These are phyloP conservation scores for Diatrype stigma DNA, from an alignment of 2,329 filamentous ascomycete genomes.

Conservation along the genomic window DNA sequence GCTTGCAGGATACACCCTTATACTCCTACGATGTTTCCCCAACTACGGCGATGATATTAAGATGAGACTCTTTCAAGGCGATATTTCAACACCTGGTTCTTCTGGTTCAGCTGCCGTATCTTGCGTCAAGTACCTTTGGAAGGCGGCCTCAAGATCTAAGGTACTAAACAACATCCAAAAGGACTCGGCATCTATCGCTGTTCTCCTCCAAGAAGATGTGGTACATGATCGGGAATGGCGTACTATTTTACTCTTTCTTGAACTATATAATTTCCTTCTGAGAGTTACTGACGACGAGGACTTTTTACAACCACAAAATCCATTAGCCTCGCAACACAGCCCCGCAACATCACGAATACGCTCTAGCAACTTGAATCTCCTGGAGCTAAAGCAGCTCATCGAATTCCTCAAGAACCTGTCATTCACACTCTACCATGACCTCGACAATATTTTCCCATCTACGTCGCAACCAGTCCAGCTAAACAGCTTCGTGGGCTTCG, in stretches of 20 bases:
- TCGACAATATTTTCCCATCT: conserved; percentile 51
- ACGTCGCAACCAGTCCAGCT: conserved; percentile 17
- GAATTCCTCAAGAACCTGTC: conserved; percentile 86
- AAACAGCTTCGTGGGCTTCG: conserved; percentile 17
- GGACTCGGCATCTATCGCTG: conserved; percentile 18
- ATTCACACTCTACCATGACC: conserved; percentile 84
- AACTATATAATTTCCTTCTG: conserved; percentile 88
- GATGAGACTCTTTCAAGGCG: conserved; percentile 86
- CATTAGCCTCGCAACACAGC: conserved; percentile 29
- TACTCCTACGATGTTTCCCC: conserved; percentile 81
- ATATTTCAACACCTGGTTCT: conserved; percentile 42
- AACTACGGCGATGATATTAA: conserved; percentile 79
- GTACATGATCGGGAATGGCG: conserved; percentile 71
- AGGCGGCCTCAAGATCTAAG: conserved; percentile 45
- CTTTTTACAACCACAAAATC: conserved; percentile 65
- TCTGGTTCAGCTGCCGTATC: conserved; percentile 45
- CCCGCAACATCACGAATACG: conserved; percentile 45
- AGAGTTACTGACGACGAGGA: conserved; percentile 96
- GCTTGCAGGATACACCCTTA: conserved; percentile 81
- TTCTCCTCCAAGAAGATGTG: conserved; percentile 25
- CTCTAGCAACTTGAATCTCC: conserved; percentile 64
- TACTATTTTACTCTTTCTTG: conserved; percentile 82
- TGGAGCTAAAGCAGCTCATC: conserved; percentile 70
- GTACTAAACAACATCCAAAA: conserved; percentile 34
- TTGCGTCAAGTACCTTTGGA: conserved; percentile 82